phyloP scores from a whole-genome alignment of 345 rosid species.

The Excoecaria cochinchinensis region DNA sequence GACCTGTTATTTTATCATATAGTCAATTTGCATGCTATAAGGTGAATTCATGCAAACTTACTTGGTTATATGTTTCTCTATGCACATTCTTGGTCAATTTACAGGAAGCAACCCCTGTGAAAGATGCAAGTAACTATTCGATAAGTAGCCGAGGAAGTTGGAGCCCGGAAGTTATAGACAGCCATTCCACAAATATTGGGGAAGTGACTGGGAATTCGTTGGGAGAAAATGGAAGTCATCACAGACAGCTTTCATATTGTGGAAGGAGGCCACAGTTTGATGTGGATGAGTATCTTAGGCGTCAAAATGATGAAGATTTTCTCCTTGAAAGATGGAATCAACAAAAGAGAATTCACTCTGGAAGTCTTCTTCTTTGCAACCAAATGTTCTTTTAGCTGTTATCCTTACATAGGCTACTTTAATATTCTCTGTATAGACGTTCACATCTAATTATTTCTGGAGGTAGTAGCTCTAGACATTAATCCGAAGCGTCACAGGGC shows the following conservation, averaged over 20 bases:
- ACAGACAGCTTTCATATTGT: conserved; percentile 5
- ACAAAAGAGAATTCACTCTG: conserved; percentile 62
- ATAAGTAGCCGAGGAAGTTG: conserved; percentile 83
- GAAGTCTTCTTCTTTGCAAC: conserved; percentile 60
- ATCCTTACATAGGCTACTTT: neutral
- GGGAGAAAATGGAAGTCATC: conserved; percentile 28
- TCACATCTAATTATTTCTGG: neutral
- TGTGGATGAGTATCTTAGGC: conserved; percentile 58
- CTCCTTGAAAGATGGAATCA: conserved; percentile 67
- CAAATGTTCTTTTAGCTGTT: conserved; percentile 36
- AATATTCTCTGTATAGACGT: conserved; percentile 9
- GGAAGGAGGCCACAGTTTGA: conserved; percentile 39
- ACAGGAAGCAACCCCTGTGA: conserved; percentile 45
- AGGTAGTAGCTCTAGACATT: conserved; percentile 3
- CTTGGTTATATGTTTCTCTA: neutral
- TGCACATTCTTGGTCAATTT: neutral
- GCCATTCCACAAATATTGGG: conserved; percentile 25
- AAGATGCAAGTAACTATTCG: conserved; percentile 40
- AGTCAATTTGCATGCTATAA: neutral
- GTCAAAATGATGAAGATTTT: conserved; percentile 47
- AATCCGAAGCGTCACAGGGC: neutral
- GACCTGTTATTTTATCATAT: neutral
- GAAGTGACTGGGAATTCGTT: conserved; percentile 26
- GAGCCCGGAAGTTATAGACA: conserved; percentile 49
- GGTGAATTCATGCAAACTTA: neutral